Percentiles rank a stretch among this genome's conserved stretches.
These are phyloP conservation scores for Aspergillus ruber DNA, from an alignment of 2,329 filamentous ascomycete species.

Conservation along the genomic window DNA sequence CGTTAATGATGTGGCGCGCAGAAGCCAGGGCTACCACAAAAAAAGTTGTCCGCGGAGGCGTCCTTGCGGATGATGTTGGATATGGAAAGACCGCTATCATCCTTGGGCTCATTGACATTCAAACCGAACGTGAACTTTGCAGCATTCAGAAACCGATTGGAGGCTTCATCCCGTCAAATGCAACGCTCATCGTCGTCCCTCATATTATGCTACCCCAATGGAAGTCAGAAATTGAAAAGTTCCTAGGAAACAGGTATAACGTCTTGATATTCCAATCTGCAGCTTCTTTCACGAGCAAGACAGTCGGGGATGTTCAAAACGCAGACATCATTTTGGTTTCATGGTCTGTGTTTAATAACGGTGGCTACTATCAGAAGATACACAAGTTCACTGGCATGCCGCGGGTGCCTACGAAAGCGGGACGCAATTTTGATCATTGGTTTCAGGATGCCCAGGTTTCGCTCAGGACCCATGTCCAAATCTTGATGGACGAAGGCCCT, in stretches of 20 bases:
- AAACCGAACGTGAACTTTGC: conserved; percentile 26
- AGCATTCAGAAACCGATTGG: conserved; percentile 3
- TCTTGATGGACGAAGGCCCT: conserved; percentile 26
- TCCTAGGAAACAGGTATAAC: conserved; percentile 37
- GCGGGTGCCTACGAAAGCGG: conserved; percentile 31
- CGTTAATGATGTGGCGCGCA: conserved; percentile 49
- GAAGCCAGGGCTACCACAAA: conserved; percentile 42
- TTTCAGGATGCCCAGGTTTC: conserved; percentile 38
- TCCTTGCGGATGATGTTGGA: conserved; percentile 59
- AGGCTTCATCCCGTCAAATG: conserved; percentile 41
- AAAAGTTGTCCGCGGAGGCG: conserved; percentile 48
- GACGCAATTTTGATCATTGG: conserved; percentile 51
- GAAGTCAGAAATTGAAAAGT: conserved; percentile 49
- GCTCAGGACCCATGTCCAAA: conserved; percentile 37
- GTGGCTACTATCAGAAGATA: conserved; percentile 45
- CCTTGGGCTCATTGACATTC: conserved; percentile 50
- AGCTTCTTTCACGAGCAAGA: conserved; percentile 34
- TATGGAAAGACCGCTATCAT: conserved; percentile 62
- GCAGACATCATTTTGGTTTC: conserved; percentile 53
- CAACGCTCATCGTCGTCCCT: conserved; percentile 57
- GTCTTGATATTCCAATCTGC: conserved; percentile 41
- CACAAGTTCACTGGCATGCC: conserved; percentile 47
- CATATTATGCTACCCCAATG: conserved; percentile 53
- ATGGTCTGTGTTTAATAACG: conserved; percentile 44
- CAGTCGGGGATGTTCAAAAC: conserved; percentile 39